Percentiles rank a stretch among this genome's conserved stretches.
phyloP scores from a whole-genome alignment of 169 alveolate genomes.

The Besnoitia besnoiti region DNA sequence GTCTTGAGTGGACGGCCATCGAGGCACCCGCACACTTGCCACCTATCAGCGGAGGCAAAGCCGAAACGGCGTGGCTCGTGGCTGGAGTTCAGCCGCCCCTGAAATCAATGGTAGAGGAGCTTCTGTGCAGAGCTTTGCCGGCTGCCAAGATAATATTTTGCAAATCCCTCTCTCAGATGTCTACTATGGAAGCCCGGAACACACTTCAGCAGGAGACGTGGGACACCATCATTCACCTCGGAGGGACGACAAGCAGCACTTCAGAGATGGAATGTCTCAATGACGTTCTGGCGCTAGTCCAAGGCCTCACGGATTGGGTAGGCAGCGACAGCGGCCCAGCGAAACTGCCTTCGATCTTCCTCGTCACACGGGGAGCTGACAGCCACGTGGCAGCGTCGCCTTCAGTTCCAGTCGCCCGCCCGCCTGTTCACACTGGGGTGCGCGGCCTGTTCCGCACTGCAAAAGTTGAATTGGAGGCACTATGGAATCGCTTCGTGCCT shows the following conservation, averaged over 20 bases:
- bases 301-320: neutral
- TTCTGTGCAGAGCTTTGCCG: neutral
- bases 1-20: neutral
- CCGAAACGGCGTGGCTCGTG: neutral
- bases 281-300: neutral
- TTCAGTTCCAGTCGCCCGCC: neutral
- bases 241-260: neutral
- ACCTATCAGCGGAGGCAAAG: neutral
- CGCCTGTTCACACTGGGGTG: constrained; percentile 11
- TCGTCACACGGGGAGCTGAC: neutral
- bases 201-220: neutral
- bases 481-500: neutral
- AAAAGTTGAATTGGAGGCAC: neutral
- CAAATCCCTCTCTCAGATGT: neutral
- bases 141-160: neutral
- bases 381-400: neutral
- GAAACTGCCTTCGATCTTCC: neutral
- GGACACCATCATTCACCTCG: neutral
- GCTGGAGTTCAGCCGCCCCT: neutral
- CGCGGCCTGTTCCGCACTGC: neutral
- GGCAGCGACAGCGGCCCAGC: neutral
- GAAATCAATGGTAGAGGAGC: neutral
- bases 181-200: neutral
- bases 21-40: neutral
- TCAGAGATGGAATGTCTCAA: neutral